Conservation (phyloP, 768 basidiomycete genomes). For the Cyclocybe cylindracea region DNA sequence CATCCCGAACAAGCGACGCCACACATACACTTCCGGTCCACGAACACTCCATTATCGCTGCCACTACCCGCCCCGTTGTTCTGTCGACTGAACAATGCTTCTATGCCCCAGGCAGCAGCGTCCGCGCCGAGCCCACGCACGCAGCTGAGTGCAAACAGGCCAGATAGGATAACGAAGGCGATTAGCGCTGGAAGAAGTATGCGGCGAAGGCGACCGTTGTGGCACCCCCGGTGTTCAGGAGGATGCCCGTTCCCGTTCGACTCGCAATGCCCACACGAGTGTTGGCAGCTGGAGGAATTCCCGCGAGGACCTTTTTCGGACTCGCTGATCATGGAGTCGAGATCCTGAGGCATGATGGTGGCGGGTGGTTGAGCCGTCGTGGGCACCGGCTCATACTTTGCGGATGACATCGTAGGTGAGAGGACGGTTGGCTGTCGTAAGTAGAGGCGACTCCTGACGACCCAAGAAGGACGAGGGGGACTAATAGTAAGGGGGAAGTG, state of each 20-base stretch:
- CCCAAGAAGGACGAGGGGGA: too few relatives aligned
- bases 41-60: conserved; percentile 23
- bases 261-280: too few relatives aligned
- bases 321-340: too few relatives aligned
- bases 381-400: too few relatives aligned
- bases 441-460: too few relatives aligned
- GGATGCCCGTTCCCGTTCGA: background rate
- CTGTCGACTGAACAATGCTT: conserved; percentile 15
- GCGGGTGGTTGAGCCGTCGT: too few relatives aligned
- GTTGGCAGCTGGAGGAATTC: too few relatives aligned
- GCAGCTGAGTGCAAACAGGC: conserved; percentile 32
- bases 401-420: too few relatives aligned
- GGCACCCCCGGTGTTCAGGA: conserved; percentile 15
- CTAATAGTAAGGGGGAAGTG: too few relatives aligned
- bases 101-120: conserved; percentile 17
- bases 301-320: too few relatives aligned
- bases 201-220: conserved; percentile 22
- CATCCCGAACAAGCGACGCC: background rate
- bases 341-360: too few relatives aligned
- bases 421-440: too few relatives aligned
- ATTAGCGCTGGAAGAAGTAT: conserved; percentile 36
- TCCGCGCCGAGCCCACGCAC: conserved; percentile 20
- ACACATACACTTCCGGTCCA: conserved; percentile 42
- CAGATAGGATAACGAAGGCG: conserved; percentile 29
- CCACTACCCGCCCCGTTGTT: conserved; percentile 20